Evolutionary conservation across 2,329 filamentous ascomycete species (phyloP), one percentile per base, ranked within the genome.

Genomic region (Ophiocordyceps polyrhachis-furcata): DNA sequence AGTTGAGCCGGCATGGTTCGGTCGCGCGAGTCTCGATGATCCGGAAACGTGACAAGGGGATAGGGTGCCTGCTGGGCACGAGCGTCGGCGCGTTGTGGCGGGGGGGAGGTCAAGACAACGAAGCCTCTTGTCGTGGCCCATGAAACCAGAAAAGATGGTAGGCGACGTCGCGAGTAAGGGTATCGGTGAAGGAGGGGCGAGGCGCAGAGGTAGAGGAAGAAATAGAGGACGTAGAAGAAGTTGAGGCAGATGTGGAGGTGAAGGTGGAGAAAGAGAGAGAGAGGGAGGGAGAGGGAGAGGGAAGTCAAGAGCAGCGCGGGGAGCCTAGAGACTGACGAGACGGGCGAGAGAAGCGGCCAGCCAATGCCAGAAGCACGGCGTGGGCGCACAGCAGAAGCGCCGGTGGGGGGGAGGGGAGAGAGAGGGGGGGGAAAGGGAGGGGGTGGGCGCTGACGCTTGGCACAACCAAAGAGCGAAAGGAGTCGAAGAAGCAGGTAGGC

Each of bases 1-100:
- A 63, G 47, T 57, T 63, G 62, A 49, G 62, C 61, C 46, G 62
- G 60, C 62, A 64, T 64, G 51, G 50, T 51, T 55, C 45, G 46
- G 47, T 48, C 50, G 47, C 17, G 4, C 40, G 37, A 32, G 31
- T 12, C 29, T 31, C 29, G 9, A 31, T n/a, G 31, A 38, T 19
- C 15, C 6, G 17, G 5, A 40, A n/a, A 3, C 20, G 37, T 14
- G 37, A 19, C 37, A n/a, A 32, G 31, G 15, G 13, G 25, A 28
- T 28, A 2, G 25, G 25, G 25, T 28, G 25, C 9, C 25, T 28
- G 31, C 15, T 32, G 31, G 12, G 31, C 31, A 32, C 12, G 31
- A 32, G 31, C 5, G 5, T 32, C 31, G n/a, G 31, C 31, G 11
- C 31, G 31, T 35, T n/a, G 31, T n/a, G n/a, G 31, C 31, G 7